phyloP scores from a whole-genome alignment of 805 yeast genomes.

The Myxozyma vanderwaltii region DNA sequence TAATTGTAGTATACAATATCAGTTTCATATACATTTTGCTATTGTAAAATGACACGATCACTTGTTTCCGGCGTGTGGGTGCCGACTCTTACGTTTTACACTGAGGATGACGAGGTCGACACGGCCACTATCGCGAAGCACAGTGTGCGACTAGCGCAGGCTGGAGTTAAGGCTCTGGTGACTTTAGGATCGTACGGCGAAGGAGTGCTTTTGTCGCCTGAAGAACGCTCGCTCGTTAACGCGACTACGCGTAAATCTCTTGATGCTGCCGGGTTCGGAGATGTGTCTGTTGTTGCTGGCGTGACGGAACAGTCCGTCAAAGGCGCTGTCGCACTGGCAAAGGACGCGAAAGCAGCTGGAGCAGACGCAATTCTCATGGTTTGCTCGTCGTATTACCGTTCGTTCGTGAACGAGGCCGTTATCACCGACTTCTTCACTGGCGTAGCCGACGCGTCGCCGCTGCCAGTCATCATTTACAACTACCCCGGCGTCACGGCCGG shows the following conservation, averaged over 20 bases:
- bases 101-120: conserved; percentile 42
- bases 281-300: conserved; percentile 52
- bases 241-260: conserved; percentile 40
- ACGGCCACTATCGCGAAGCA: conserved; percentile 51
- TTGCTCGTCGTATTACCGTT: conserved; percentile 53
- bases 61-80: conserved; percentile 26
- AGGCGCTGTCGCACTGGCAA: conserved; percentile 47
- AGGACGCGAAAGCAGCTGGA: conserved; percentile 40
- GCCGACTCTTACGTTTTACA: conserved; percentile 30
- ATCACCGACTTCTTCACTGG: conserved; percentile 49
- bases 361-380: conserved; percentile 44
- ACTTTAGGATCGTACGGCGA: conserved; percentile 60
- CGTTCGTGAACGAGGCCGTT: conserved; percentile 49
- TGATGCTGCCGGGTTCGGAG: conserved; percentile 46
- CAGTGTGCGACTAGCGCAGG: conserved; percentile 47
- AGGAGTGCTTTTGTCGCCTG: conserved; percentile 51
- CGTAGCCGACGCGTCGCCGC: conserved; percentile 49
- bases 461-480: conserved; percentile 52
- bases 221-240: conserved; percentile 46
- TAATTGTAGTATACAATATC: too few relatives aligned
- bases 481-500: conserved; percentile 54
- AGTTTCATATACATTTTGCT: too few relatives aligned
- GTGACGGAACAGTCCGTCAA: conserved; percentile 51
- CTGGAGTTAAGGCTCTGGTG: conserved; percentile 54
- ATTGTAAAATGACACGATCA: background rate